Evolutionary conservation across 2,329 filamentous ascomycete species (phyloP).

Genomic region (Orbilia javanica): DNA sequence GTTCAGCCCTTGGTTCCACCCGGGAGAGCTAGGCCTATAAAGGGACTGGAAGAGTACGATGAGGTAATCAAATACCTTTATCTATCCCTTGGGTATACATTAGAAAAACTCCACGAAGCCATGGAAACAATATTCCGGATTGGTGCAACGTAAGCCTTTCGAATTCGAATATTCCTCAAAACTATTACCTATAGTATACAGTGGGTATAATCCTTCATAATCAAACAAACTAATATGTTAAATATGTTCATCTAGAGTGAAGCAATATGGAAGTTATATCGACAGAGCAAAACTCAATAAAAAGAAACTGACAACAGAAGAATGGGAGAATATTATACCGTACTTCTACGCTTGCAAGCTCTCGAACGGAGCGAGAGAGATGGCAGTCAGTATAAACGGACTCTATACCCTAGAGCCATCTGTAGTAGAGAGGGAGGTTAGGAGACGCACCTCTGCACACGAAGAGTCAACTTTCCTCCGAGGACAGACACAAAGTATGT

Average conservation of each 20-base stretch:
- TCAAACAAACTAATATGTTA: too few species aligned
- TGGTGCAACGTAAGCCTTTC: constrained; percentile 27
- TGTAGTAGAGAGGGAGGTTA: not conserved
- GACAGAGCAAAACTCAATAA: not conserved
- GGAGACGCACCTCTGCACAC: not conserved
- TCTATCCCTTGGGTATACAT: constrained; percentile 4
- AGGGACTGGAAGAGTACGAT: constrained; percentile 4
- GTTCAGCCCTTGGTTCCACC: not conserved
- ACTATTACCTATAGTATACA: too few species aligned
- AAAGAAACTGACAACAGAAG: constrained; percentile 13
- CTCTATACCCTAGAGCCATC: not conserved
- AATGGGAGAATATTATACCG: not conserved
- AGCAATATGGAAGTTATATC: constrained; percentile 22
- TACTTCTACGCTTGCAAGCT: constrained; percentile 18
- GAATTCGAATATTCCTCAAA: too few species aligned
- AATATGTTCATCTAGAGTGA: not conserved
- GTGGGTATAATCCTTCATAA: too few species aligned
- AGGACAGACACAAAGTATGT: not conserved
- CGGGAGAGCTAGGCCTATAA: constrained; percentile 4
- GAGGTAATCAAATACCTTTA: constrained; percentile 25
- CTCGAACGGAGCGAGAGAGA: not conserved
- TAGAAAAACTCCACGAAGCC: constrained; percentile 4
- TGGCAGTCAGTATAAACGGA: constrained; percentile 8
- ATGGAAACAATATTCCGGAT: constrained; percentile 24
- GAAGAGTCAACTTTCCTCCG: not conserved